Evolutionary conservation across 495 filamentous ascomycete genomes (phyloP), one percentile per base, ranked within the genome.

Genomic region (Mytilinidion resinicola): DNA sequence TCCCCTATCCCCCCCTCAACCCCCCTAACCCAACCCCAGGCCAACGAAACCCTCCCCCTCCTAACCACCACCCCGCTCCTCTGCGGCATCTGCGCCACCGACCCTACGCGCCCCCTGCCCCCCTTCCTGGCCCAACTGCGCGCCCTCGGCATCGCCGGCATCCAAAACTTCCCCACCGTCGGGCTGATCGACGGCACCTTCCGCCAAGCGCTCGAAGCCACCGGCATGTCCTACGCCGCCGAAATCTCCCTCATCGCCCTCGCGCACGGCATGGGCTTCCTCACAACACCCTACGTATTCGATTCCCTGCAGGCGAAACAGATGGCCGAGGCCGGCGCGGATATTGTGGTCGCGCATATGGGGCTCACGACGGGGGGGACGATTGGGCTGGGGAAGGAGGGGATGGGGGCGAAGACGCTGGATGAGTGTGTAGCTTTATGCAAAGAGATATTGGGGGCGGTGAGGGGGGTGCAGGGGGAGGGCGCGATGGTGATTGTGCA

Each of bases 111-210:
- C 43, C 66, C 72, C 59, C 84, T 87, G 69, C 68, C 74, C 9
- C 59, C 59, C 10, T 86, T 88, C 69, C 74, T 86, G 39, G 42
- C 61, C 34, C 74, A 86, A 66, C 71, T 89, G 41, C 74, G 77
- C 42, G 74, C 71, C 6, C 62, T 86, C 12, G 84, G 84, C 0
- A 86, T 87, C 58, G 76, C 78, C 1, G 86, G 86, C 8, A 79
- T 87, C 34, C 85, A 87, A 70, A 89, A 89, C 63, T 87, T 88
- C 67, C 85, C 85, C 3, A 87, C 84, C 1, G 85, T 89, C 5
- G 85, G 85, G 0, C 70, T 88, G 8, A 83, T 88, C 42, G 85
- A 88, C 68, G 85, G 84, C 1, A 71, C 74, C 14, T 88, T 88
- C 61, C 77, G 86, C 15, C 68, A 70, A 34, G 82, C 85, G 57